phyloP scores from a whole-genome alignment of 176 grass and related monocot genomes.

The Zoysia japonica region DNA sequence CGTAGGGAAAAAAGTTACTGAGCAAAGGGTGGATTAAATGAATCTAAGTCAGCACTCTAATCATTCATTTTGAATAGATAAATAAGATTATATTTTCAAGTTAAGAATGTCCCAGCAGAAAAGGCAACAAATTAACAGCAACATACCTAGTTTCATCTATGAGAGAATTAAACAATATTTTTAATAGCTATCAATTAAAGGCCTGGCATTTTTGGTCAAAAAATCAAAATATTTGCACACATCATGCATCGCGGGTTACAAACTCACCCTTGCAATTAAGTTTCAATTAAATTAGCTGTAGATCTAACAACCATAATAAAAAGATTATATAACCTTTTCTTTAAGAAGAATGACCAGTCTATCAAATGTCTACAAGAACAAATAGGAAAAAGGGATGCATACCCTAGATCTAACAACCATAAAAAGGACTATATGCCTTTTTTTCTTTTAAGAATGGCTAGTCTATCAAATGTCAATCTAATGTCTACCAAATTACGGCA shows the following conservation, averaged over 20 bases:
- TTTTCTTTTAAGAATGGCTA: constrained; percentile 27
- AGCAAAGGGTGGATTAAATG: constrained; percentile 23
- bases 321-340: not conserved
- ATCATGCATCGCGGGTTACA: constrained; percentile 18
- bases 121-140: constrained; percentile 3
- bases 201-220: not conserved
- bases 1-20: constrained; percentile 25
- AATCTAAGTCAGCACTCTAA: not conserved
- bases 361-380: constrained; percentile 30
- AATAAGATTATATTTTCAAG: constrained; percentile 31
- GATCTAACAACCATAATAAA: constrained; percentile 8
- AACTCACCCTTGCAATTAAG: constrained; percentile 4
- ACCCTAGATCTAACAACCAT: constrained; percentile 26
- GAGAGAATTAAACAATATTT: constrained; percentile 5
- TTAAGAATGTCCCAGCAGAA: not conserved
- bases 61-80: constrained; percentile 7
- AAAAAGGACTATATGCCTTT: not conserved
- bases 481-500: not conserved
- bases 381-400: constrained; percentile 39
- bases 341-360: not conserved
- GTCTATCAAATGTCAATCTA: constrained; percentile 9
- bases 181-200: constrained; percentile 16
- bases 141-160: not conserved
- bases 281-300: constrained; percentile 5
- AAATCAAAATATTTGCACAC: not conserved